Evolutionary conservation across 306 rosid species (phyloP).

Genomic region (Purshia tridentata): DNA sequence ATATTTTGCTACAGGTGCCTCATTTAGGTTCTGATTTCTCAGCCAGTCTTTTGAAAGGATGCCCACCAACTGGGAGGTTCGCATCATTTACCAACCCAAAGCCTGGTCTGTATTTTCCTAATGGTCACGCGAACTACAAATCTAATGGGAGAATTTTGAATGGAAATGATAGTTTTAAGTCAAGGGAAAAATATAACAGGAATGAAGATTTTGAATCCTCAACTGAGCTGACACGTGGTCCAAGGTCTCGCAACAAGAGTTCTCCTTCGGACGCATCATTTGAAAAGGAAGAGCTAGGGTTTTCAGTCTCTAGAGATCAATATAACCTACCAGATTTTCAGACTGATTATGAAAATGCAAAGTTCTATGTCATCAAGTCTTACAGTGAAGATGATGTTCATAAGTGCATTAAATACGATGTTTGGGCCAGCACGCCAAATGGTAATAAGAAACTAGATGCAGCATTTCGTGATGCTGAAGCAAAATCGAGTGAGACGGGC

Average conservation of each 20-base stretch:
- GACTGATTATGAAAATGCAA: constrained; percentile 54
- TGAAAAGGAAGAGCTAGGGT: constrained; percentile 44
- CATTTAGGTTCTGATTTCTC: constrained; percentile 46
- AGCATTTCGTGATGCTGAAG: constrained; percentile 58
- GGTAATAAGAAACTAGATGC: constrained; percentile 75
- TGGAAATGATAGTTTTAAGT: constrained; percentile 38
- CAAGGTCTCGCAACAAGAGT: constrained; percentile 48
- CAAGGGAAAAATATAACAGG: constrained; percentile 34
- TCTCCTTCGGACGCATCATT: constrained; percentile 32
- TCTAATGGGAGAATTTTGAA: constrained; percentile 38
- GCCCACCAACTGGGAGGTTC: constrained; percentile 37
- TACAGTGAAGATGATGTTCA: constrained; percentile 88
- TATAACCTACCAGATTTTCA: constrained; percentile 64
- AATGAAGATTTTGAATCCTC: constrained; percentile 47
- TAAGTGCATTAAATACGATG: constrained; percentile 68
- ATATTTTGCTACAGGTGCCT: constrained; percentile 43
- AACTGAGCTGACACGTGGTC: constrained; percentile 63
- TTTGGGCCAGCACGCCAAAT: constrained; percentile 80
- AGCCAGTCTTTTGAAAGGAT: constrained; percentile 38
- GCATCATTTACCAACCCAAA: constrained; percentile 42
- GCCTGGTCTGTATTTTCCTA: constrained; percentile 26
- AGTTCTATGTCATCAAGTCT: constrained; percentile 77
- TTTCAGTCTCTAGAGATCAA: constrained; percentile 40
- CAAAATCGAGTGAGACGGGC: constrained; percentile 47
- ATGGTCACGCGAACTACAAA: constrained; percentile 27